Percentiles rank a stretch among this genome's conserved stretches.
These are phyloP conservation scores for Carex cristatella DNA, from an alignment of 176 grass and related monocot genomes.

Conservation along the genomic window DNA sequence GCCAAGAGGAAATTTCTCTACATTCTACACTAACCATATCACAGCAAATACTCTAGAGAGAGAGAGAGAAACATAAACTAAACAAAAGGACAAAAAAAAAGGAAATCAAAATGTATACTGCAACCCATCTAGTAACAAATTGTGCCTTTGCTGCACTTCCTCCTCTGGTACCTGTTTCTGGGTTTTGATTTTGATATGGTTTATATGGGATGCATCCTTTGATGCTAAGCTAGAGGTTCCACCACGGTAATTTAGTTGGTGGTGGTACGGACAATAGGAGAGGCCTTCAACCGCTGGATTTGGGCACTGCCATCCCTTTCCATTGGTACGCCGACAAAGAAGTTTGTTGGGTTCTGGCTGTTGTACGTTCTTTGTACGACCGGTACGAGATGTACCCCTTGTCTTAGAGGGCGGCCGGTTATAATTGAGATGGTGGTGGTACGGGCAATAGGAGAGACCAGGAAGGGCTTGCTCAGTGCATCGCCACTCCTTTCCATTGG, in stretches of 20 bases:
- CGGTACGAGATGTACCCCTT: constrained; percentile 12
- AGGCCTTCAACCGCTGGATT: constrained; percentile 19
- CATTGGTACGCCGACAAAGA: constrained; percentile 15
- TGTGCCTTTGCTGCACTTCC: neutral
- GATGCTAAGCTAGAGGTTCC: neutral
- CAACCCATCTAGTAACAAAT: constrained; percentile 23
- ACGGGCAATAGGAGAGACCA: constrained; percentile 25
- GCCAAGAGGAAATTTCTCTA: neutral
- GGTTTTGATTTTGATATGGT: constrained; percentile 12
- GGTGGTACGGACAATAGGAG: constrained; percentile 25
- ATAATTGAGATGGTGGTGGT: constrained; percentile 45
- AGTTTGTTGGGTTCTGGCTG: neutral
- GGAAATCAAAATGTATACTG: constrained; percentile 11
- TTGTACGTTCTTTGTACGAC: neutral
- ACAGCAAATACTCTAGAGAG: neutral
- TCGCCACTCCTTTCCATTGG: constrained; percentile 28
- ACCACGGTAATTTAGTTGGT: constrained; percentile 24
- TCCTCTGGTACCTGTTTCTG: neutral
- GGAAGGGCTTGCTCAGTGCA: constrained; percentile 23
- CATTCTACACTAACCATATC: neutral
- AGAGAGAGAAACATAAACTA: neutral
- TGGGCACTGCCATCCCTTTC: constrained; percentile 26
- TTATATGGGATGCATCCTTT: neutral
- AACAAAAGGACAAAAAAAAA: neutral
- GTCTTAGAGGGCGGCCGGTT: constrained; percentile 11